Evolutionary conservation across 306 rosid genomes (phyloP).

Genomic region (peach (Prunus persica)): DNA sequence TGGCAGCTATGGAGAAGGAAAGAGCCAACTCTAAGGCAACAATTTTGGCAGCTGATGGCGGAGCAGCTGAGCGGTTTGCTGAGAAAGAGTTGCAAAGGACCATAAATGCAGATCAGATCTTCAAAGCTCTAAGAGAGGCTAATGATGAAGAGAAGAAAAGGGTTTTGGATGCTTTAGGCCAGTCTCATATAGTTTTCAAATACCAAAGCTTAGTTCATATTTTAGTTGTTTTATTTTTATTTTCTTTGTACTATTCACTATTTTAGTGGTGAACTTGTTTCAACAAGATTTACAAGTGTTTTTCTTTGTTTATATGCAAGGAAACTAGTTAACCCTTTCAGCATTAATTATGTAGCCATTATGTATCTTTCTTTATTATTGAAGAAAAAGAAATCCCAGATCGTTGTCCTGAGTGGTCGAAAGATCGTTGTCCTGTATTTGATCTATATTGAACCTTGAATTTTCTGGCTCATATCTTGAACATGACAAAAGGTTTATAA

Average conservation of each 20-base stretch:
- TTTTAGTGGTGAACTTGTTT: not conserved
- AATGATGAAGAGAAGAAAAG: not conserved
- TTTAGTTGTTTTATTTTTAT: conserved; percentile 9
- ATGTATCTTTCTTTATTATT: too few relatives aligned
- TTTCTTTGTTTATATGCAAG: not conserved
- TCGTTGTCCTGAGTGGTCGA: too few relatives aligned
- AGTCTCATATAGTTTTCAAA: conserved; percentile 15
- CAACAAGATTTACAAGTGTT: not conserved
- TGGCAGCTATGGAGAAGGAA: conserved; percentile 9
- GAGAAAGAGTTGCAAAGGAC: conserved; percentile 19
- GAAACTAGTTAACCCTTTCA: not conserved
- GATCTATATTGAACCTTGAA: too few relatives aligned
- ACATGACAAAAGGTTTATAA: too few relatives aligned
- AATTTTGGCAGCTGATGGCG: conserved; percentile 8
- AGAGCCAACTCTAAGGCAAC: conserved; percentile 13
- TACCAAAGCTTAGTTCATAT: conserved; percentile 32
- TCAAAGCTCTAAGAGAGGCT: conserved; percentile 14
- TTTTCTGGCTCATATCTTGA: too few relatives aligned
- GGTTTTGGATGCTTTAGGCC: conserved; percentile 21
- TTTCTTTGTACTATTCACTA: conserved; percentile 11
- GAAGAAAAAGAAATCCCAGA: too few relatives aligned
- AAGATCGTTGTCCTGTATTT: too few relatives aligned
- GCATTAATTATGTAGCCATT: too few relatives aligned
- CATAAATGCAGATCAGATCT: conserved; percentile 13
- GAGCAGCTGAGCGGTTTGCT: conserved; percentile 20